Evolutionary conservation across 2,329 filamentous ascomycete genomes (phyloP), one percentile per base, ranked within the genome.

Genomic region (Xylariaceae sp.): DNA sequence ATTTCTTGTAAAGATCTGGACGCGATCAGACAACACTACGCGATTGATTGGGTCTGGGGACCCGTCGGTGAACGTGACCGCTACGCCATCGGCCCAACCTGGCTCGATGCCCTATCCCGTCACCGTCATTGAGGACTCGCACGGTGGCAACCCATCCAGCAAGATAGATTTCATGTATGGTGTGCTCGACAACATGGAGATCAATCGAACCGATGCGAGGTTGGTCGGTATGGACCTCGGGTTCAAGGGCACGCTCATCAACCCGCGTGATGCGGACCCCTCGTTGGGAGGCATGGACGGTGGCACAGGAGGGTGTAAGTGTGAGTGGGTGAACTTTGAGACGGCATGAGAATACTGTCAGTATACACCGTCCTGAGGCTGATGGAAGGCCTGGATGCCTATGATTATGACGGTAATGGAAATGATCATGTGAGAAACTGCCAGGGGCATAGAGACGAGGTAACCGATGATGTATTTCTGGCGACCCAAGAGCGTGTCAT

Each of bases 1-100:
- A 0, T 80, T 85, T 58, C 75, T 83, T n/a, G 78, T 87, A 15
- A 77, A 83, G 64, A 83, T 87, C 55, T 87, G 83, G 83, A 87
- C 84, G 16, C 74, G 76, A 5, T 72, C 72, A 53, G 72, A 68
- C 30, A 72, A 71, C 60, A 74, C 71, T 26, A 74, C 76, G 21
- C 65, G 62, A 47, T 69, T 83, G 47, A 58, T 77, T 10, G 59
- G 54, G 12, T 54, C 55, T 6, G 52, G 39, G 2, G 53, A 62
- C 13, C 55, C 58, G 1, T 52, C 70, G 0, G 68, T 52, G 19
- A 45, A 53, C 22, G 16, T 21, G 26, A 57, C 51, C 4, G 50
- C 53, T 2, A 47, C 39, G 9, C 47, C 40, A 22, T 68, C 51
- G 67, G 22, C 73, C 16, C 70, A 72, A 34, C 82, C 82, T 0